Percentiles rank a stretch among this genome's conserved stretches.
These are phyloP conservation scores for Nematodospora anomalae DNA, from an alignment of 1,139 yeast species.

Conservation along the genomic window DNA sequence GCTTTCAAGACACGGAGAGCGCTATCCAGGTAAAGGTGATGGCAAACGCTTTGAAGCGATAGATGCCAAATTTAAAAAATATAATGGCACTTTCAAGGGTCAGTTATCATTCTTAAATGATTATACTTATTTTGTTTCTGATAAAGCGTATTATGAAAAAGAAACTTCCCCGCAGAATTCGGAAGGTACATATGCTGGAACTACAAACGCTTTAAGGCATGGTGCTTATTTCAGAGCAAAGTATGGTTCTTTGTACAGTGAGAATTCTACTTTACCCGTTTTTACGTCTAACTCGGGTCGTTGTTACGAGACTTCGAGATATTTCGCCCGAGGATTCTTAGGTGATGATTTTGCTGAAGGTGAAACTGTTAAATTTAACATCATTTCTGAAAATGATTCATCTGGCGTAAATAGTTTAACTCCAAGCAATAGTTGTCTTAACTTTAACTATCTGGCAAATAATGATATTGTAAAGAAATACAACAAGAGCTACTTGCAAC, in stretches of 20 bases:
- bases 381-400: constrained; percentile 26
- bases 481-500: constrained; percentile 28
- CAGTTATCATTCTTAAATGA: constrained; percentile 33
- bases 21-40: constrained; percentile 50
- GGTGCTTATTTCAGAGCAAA: constrained; percentile 36
- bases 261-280: constrained; percentile 26
- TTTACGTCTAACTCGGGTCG: constrained; percentile 36
- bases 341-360: constrained; percentile 25
- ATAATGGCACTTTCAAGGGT: constrained; percentile 30
- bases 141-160: constrained; percentile 26
- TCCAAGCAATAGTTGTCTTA: constrained; percentile 27
- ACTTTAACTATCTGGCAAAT: constrained; percentile 20
- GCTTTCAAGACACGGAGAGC: constrained; percentile 71
- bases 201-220: constrained; percentile 33
- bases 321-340: constrained; percentile 36
- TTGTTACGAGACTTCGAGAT: constrained; percentile 29
- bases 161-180: constrained; percentile 33
- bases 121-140: constrained; percentile 32
- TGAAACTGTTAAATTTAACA: constrained; percentile 22
- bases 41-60: constrained; percentile 24
- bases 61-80: constrained; percentile 21
- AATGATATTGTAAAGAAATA: constrained; percentile 12
- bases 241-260: constrained; percentile 29
- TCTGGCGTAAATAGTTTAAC: constrained; percentile 40
- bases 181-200: constrained; percentile 30